phyloP scores from a whole-genome alignment of 352 stramenopile genomes.

The Lagenidium giganteum region DNA sequence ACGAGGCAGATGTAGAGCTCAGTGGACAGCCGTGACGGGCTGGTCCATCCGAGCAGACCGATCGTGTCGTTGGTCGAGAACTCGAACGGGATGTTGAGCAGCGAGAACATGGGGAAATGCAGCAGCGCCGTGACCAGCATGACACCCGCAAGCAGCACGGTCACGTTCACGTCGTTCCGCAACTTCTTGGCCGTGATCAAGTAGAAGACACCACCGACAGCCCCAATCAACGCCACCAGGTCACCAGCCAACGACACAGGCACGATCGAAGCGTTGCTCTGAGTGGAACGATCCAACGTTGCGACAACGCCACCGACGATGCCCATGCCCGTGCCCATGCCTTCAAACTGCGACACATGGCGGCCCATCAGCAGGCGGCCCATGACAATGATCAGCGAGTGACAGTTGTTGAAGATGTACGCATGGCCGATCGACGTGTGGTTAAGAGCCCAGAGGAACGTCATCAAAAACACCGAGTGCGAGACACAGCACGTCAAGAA shows the following conservation, averaged over 20 bases:
- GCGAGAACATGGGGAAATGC: conserved; percentile 58
- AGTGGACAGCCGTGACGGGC: conserved; percentile 50
- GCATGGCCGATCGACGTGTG: conserved; percentile 79
- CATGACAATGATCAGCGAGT: conserved; percentile 78
- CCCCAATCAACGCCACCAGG: conserved; percentile 67
- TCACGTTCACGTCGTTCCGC: conserved; percentile 60
- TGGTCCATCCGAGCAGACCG: conserved; percentile 84
- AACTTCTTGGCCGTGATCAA: conserved; percentile 69
- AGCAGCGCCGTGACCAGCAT: conserved; percentile 65
- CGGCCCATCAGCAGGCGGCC: conserved; percentile 48
- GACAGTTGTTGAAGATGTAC: conserved; percentile 88
- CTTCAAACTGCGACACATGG: conserved; percentile 71
- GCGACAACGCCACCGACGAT: conserved; percentile 72
- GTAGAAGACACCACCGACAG: conserved; percentile 70
- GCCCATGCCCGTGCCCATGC: conserved; percentile 67
- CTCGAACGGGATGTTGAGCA: conserved; percentile 59
- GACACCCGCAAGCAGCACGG: conserved; percentile 55
- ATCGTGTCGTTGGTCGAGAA: conserved; percentile 62
- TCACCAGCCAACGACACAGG: conserved; percentile 57
- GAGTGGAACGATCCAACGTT: conserved; percentile 49
- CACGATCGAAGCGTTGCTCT: conserved; percentile 19
- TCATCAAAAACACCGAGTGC: conserved; percentile 78
- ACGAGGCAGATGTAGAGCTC: conserved; percentile 85
- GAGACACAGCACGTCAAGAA: conserved; percentile 62
- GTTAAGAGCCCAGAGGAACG: conserved; percentile 70